Conservation (phyloP, 2,329 filamentous ascomycete species). For the Achaetomium macrosporum region DNA sequence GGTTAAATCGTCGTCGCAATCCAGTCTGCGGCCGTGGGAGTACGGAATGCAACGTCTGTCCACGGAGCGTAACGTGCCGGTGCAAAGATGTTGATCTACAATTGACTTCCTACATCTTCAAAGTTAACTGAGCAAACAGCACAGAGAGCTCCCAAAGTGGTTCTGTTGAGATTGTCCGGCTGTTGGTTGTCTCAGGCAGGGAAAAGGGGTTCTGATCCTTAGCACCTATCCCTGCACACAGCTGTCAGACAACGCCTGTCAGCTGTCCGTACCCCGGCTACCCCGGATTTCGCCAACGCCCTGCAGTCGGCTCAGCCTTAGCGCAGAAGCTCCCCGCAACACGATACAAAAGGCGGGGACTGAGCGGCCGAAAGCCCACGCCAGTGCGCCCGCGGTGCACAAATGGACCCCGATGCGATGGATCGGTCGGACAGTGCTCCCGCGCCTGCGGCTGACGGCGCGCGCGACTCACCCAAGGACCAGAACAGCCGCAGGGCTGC, state of each 20-base stretch:
- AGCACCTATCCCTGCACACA: neutral
- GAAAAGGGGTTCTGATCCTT: neutral
- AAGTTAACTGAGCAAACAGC: neutral
- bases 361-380: conserved; percentile 8
- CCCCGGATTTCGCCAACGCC: conserved; percentile 6
- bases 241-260: neutral
- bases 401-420: conserved; percentile 17
- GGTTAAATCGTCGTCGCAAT: conserved; percentile 16
- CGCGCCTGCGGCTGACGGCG: conserved; percentile 9
- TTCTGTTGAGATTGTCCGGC: no score
- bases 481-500: conserved; percentile 25
- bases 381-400: conserved; percentile 6
- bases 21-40: neutral
- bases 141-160: neutral
- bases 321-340: conserved; percentile 7
- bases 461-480: conserved; percentile 18
- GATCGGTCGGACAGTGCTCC: conserved; percentile 18
- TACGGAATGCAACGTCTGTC: conserved; percentile 9
- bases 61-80: conserved; percentile 10
- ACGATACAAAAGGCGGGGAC: conserved; percentile 8
- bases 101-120: neutral
- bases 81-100: neutral
- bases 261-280: neutral
- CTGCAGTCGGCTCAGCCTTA: neutral
- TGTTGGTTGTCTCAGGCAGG: neutral